Base-by-base conservation (phyloP, 2,329 filamentous ascomycete genomes). In the Colletotrichum scovillei region DNA sequence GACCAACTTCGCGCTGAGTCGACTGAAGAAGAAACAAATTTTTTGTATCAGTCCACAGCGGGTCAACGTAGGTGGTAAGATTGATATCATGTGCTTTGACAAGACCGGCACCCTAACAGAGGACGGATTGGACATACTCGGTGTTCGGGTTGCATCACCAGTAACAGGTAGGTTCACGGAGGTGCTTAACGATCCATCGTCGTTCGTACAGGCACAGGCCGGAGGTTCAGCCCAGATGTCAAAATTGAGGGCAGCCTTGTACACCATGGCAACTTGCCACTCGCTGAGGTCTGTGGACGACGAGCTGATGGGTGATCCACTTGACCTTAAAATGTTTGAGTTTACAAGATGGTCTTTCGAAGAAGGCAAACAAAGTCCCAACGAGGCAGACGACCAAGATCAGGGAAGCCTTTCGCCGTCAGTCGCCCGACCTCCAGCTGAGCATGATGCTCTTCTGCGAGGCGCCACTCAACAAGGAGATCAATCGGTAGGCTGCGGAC, bases 71-170 rank as follows among this genome's bases (percentile, higher is more conserved):
- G 97, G 94, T 19, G 97, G 97, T 63, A 98, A 98, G 82, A 86
- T 99, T 4, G 97, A 99, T 80, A 91, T 98, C 12, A 94, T 99
- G 84, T 98, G 96, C 82, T 99, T 99, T 76, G 97, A 99, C 84
- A 99, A 99, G 84, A 99, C 97, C 0, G 97, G 97, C n/a, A 99
- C 97, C 0, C 86, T 99, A 67, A 99, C 97, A 0, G 97, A 98
- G 82, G 97, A 99, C 81, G 97, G 97, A 0, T 85, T 99, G 55
- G 97, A 99, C 81, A 94, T 99, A 22, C 88, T 99, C 14, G 97
- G 97, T 14, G 91, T 98, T 24, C 91, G 95, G 42, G 91, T 97
- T 7, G 94, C 95, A 11, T 91, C 93, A 69, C 86, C 88, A 62
- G 88, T 88, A 1, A 82, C 84, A 4, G 86, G 88, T 53, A 84